Conservation (phyloP, 805 yeast genomes). For the Kazachstania kunashirensis region DNA sequence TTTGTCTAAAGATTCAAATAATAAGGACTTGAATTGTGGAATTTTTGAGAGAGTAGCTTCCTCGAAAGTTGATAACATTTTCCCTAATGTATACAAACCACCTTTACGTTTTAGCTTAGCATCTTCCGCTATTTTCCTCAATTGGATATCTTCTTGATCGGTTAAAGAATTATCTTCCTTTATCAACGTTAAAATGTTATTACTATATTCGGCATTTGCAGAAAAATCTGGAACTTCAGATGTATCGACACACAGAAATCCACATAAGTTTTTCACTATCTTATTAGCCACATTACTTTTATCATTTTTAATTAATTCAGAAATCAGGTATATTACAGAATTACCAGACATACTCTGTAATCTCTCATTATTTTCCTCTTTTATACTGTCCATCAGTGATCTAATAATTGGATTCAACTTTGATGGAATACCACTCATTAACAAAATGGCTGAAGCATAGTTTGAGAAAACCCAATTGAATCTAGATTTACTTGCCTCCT, state of each 20-base stretch:
- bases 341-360: slow-evolving; percentile 65
- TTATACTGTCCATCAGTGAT: slow-evolving; percentile 85
- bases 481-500: slow-evolving; percentile 40
- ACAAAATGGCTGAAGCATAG: slow-evolving; percentile 63
- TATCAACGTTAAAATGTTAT: slow-evolving; percentile 58
- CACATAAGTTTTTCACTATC: slow-evolving; percentile 81
- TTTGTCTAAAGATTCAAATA: slow-evolving; percentile 54
- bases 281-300: slow-evolving; percentile 78
- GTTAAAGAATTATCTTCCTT: slow-evolving; percentile 67
- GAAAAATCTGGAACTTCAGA: slow-evolving; percentile 89
- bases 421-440: slow-evolving; percentile 60
- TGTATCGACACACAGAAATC: slow-evolving; percentile 89
- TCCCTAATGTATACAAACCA: slow-evolving; percentile 59
- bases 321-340: slow-evolving; percentile 56
- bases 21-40: slow-evolving; percentile 54
- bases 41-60: slow-evolving; percentile 45
- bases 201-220: slow-evolving; percentile 46
- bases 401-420: slow-evolving; percentile 84
- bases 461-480: slow-evolving; percentile 57
- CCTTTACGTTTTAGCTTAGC: slow-evolving; percentile 82
- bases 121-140: slow-evolving; percentile 54
- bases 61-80: slow-evolving; percentile 45
- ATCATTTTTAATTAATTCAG: slow-evolving; percentile 43
- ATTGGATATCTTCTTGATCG: slow-evolving; percentile 49
- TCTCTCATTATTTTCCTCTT: slow-evolving; percentile 54